phyloP scores from a whole-genome alignment of 768 basidiomycete genomes.

The Sutorius australiensis region DNA sequence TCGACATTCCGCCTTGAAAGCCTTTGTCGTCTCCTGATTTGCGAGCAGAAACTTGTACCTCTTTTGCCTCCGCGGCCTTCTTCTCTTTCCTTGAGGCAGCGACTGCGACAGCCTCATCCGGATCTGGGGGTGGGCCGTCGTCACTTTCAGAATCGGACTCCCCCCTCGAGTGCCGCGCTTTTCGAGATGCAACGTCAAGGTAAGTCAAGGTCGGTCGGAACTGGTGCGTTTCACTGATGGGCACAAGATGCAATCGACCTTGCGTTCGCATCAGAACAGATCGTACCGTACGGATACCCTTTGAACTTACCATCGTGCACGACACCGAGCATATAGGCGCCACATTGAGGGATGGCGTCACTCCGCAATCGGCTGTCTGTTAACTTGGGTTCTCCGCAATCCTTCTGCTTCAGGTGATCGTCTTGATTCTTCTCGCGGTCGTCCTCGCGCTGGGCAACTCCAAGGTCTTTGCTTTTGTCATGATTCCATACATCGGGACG shows the following conservation, averaged over 20 bases:
- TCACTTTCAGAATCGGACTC: slow-evolving; percentile 69
- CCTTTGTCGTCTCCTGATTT: slow-evolving; percentile 61
- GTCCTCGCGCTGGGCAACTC: slow-evolving; percentile 63
- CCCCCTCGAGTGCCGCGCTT: slow-evolving; percentile 48
- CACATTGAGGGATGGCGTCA: slow-evolving; percentile 63
- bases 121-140: slow-evolving; percentile 76
- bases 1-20: slow-evolving; percentile 64
- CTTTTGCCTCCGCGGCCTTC: slow-evolving; percentile 56
- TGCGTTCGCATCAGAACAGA: slow-evolving; percentile 26
- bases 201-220: slow-evolving; percentile 80
- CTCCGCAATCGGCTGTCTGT: slow-evolving; percentile 69
- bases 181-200: slow-evolving; percentile 68
- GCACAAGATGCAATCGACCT: slow-evolving; percentile 73
- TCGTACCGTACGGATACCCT: not conserved
- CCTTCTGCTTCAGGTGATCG: slow-evolving; percentile 39
- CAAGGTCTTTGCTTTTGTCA: slow-evolving; percentile 66
- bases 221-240: slow-evolving; percentile 75
- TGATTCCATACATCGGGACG: slow-evolving; percentile 77
- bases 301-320: slow-evolving; percentile 58
- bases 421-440: slow-evolving; percentile 78
- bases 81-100: slow-evolving; percentile 53
- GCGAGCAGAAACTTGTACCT: slow-evolving; percentile 73
- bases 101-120: slow-evolving; percentile 59
- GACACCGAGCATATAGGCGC: slow-evolving; percentile 72
- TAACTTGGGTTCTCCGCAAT: slow-evolving; percentile 59